Percentiles rank a stretch among this genome's conserved stretches.
Evolutionary conservation across 2,329 filamentous ascomycete genomes (phyloP).

Genomic region (Colletotrichum tropicale): DNA sequence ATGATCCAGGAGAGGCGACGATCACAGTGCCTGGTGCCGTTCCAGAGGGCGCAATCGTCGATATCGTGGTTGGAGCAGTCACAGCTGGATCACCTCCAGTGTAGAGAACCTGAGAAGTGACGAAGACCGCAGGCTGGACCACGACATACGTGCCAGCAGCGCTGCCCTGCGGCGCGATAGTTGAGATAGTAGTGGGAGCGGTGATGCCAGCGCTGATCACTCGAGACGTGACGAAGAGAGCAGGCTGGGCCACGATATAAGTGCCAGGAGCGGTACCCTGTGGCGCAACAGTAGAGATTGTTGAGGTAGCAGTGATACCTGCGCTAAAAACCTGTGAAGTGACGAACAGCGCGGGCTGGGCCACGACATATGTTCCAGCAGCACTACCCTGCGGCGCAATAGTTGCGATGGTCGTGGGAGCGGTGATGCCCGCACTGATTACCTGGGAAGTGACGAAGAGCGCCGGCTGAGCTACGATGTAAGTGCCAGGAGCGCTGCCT

Average conservation of each 20-base stretch:
- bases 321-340: background rate
- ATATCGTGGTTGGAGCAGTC: background rate
- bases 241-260: background rate
- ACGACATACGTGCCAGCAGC: background rate
- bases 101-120: background rate
- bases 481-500: too few relatives aligned
- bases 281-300: background rate
- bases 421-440: background rate
- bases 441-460: background rate
- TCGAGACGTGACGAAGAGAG: background rate
- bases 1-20: background rate
- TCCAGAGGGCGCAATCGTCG: background rate
- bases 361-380: constrained; percentile 1
- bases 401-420: background rate
- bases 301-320: background rate
- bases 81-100: background rate
- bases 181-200: background rate
- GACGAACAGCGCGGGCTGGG: background rate
- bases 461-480: too few relatives aligned
- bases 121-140: background rate
- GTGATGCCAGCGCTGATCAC: background rate
- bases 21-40: constrained; percentile 4
- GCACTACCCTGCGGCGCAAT: background rate
- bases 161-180: constrained; percentile 3
- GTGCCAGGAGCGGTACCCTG: constrained; percentile 6